A percentile compares a stretch with the other conserved stretches of the same genome.
These are phyloP conservation scores for Colletotrichum tabaci DNA, from an alignment of 2,329 filamentous ascomycete species.

Conservation along the genomic window DNA sequence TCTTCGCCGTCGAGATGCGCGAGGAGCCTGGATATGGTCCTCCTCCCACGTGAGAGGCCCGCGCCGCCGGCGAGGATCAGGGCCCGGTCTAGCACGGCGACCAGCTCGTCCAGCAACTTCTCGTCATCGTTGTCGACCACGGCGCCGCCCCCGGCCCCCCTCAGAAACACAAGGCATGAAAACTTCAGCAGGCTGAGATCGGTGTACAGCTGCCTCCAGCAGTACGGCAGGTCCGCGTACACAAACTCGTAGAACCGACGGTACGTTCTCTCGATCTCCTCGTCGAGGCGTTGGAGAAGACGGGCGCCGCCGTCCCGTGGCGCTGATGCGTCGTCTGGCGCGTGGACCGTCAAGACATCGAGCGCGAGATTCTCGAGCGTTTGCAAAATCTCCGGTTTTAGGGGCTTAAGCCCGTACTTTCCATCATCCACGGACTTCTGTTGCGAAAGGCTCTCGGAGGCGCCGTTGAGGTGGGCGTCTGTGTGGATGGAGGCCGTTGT, in stretches of 20 bases:
- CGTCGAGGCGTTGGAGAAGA: constrained; percentile 26
- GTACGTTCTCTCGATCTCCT: constrained; percentile 32
- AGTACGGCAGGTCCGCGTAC: constrained; percentile 75
- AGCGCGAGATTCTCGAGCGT: background rate
- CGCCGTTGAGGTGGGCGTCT: constrained; percentile 3
- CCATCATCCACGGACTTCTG: background rate
- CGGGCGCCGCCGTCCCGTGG: background rate
- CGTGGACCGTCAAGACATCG: background rate
- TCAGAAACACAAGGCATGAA: constrained; percentile 37
- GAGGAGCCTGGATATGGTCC: constrained; percentile 62
- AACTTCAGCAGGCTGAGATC: constrained; percentile 79
- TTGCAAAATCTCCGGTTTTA: background rate
- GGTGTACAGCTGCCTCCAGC: constrained; percentile 81
- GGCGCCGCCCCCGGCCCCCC: constrained; percentile 5
- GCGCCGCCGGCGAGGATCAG: constrained; percentile 82
- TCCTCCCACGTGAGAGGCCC: constrained; percentile 62
- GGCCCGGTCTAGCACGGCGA: constrained; percentile 80
- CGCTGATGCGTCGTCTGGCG: background rate
- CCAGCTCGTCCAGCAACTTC: constrained; percentile 66
- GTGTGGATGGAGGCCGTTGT: constrained; percentile 4
- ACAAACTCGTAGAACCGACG: constrained; percentile 75
- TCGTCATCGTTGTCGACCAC: constrained; percentile 34
- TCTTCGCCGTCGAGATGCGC: constrained; percentile 11
- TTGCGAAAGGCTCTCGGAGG: too few species aligned
- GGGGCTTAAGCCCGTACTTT: background rate